Evolutionary conservation across 2,329 filamentous ascomycete species (phyloP), one percentile per base, ranked within the genome.

Genomic region (Cordyceps farinosa): DNA sequence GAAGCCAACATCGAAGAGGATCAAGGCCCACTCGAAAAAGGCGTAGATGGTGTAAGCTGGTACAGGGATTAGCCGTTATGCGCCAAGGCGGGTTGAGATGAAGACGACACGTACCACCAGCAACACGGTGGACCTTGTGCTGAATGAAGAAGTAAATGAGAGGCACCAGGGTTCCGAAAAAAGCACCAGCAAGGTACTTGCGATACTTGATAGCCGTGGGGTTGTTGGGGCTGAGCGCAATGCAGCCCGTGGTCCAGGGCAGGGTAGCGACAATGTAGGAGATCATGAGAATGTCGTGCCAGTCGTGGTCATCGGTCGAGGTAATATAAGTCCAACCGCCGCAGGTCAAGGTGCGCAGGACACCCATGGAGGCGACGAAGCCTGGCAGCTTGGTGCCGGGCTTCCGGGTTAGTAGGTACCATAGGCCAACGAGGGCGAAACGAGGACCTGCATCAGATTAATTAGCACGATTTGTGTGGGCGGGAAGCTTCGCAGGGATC

Each of bases 241-340:
- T 84, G 75, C 94, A 97, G 55, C 95, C 95, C 54, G 92, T 76
- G 2, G 94, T 99, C 95, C 95, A 99, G 2, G 95, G 95, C 61
- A 99, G 82, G 3, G 95, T 98, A 40, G 92, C 90, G 52, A 99
- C 89, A 62, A 99, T 82, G 76, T 99, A 99, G 15, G 92, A 96
- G 69, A 99, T 97, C 95, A 99, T 99, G 75, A 99, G 94, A 66
- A 98, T 94, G 73, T 99, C 95, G 75, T 99, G 95, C 93, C 92
- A 98, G 77, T 96, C 88, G 76, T 99, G 95, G 75, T 98, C 92
- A 74, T 99, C 95, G 50, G 95, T 99, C 66, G 95, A 98, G 32
- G 95, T 99, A 66, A 99, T 88, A 76, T 98, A 99, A 60, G 95
- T 97, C 94, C 95, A 99, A 64, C 95, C 95, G 70, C 94, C 95